Percentiles rank a stretch among this genome's conserved stretches.
Evolutionary conservation across 2,329 filamentous ascomycete genomes (phyloP).

Genomic region (Lachnellula arida): DNA sequence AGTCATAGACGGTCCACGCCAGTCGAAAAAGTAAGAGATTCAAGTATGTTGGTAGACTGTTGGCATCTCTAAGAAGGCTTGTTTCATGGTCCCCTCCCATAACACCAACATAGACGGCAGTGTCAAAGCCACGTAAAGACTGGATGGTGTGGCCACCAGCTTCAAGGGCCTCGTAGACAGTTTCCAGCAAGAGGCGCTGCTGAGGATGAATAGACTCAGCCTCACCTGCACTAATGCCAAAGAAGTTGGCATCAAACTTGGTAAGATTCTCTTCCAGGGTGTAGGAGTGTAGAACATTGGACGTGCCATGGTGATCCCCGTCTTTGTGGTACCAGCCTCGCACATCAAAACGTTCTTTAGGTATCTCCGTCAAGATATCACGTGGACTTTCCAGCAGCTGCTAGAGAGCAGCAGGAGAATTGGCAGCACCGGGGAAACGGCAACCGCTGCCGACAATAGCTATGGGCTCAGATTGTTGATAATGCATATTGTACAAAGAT

Average conservation of each 20-base stretch:
- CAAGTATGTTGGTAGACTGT: constrained; percentile 32
- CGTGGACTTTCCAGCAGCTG: constrained; percentile 39
- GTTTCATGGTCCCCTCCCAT: constrained; percentile 23
- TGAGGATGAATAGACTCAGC: constrained; percentile 22
- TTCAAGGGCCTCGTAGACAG: constrained; percentile 24
- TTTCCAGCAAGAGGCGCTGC: constrained; percentile 13
- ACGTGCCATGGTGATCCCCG: constrained; percentile 32
- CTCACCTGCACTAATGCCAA: constrained; percentile 20
- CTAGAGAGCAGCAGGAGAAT: constrained; percentile 43
- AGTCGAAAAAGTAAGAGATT: constrained; percentile 37
- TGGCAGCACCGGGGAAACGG: constrained; percentile 35
- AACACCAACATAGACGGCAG: constrained; percentile 30
- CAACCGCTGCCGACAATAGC: constrained; percentile 36
- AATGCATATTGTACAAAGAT: constrained; percentile 6
- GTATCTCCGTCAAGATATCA: constrained; percentile 42
- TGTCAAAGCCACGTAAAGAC: constrained; percentile 13
- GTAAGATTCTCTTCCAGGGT: constrained; percentile 32
- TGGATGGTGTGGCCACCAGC: constrained; percentile 15
- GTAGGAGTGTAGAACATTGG: constrained; percentile 13
- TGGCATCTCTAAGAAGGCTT: constrained; percentile 32
- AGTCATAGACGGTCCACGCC: constrained; percentile 33
- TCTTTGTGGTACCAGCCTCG: constrained; percentile 49
- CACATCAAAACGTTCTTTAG: constrained; percentile 39
- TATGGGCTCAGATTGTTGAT: constrained; percentile 11
- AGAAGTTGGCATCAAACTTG: constrained; percentile 35